A percentile compares a stretch with the other conserved stretches of the same genome.
Conservation (phyloP, 148 eudicot genomes). For the Fagopyrum tataricum region DNA sequence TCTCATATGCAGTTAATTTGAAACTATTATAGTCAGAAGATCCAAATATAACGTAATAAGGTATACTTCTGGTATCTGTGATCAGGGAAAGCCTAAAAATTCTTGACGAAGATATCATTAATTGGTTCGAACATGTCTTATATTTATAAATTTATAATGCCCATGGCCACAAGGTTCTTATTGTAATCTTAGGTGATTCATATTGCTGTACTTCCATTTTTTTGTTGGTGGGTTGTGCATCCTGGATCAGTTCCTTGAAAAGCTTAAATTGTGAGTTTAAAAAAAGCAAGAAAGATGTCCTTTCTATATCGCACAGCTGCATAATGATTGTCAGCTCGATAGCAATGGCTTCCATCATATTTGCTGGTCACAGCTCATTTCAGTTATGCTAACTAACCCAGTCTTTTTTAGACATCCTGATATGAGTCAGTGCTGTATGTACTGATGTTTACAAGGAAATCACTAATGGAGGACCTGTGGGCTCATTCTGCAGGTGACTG, state of each 20-base stretch:
- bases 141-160: neutral
- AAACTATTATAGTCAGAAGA: neutral
- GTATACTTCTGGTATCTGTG: neutral
- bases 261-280: neutral
- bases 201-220: neutral
- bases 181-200: neutral
- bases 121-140: neutral
- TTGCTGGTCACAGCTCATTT: neutral
- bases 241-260: neutral
- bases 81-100: neutral
- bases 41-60: neutral
- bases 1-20: neutral
- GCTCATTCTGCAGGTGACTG: conserved; percentile 56
- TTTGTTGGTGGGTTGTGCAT: neutral
- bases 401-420: neutral
- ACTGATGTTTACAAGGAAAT: neutral
- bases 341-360: neutral
- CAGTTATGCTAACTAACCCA: neutral
- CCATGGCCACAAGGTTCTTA: neutral
- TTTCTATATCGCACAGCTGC: neutral
- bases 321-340: neutral
- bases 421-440: neutral
- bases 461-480: neutral
- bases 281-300: neutral
- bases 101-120: neutral